Base-by-base conservation (phyloP, 306 rosid species). In the Purshia tridentata region DNA sequence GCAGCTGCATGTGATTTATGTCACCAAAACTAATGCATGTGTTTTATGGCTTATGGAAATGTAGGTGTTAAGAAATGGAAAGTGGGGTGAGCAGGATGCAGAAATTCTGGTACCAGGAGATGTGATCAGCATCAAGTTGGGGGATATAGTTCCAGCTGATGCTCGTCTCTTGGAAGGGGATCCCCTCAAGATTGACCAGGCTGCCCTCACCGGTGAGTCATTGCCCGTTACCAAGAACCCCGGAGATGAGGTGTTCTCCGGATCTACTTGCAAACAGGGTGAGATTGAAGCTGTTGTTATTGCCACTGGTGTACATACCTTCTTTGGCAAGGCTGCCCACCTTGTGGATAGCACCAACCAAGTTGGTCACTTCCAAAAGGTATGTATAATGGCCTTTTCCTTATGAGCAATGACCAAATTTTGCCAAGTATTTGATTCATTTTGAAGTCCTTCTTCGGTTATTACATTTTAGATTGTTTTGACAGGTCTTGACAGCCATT, bases 301-400 rank as follows among this genome's bases (percentile, higher is more conserved):
- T 18, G 98, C 98, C 74, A 92, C 98, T 3, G 98, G 98, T 45
- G 96, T 92, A 54, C 97, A 92, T 22, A 88, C 98, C 72, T 90
- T 92, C 85, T 92, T 92, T 45, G 98, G 98, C 52, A 92, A 90
- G 81, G 98, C 98, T 22, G 98, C 98, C 48, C 97, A 92, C 72
- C 94, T 92, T 82, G 98, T 92, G 11, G 97, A 92, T 12, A 92
- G 82, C 88, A 92, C 98, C 84, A 92, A 92, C 90, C 94, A 87
- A 80, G 90, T 88, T 80, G 98, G 98, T 67, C 98, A 92, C 82
- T 92, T 92, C 87, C 98, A 90, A 77, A 72, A 83, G 98, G 98
- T 90, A 80, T 16, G 15, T 39, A 9, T 23, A 46, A 46, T 62
- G 49, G 45, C 4, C 8, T 59, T 14, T 44, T 15, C 18, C 37